Evolutionary conservation across 352 stramenopile genomes (phyloP).

Genomic region (Thraustotheca clavata): DNA sequence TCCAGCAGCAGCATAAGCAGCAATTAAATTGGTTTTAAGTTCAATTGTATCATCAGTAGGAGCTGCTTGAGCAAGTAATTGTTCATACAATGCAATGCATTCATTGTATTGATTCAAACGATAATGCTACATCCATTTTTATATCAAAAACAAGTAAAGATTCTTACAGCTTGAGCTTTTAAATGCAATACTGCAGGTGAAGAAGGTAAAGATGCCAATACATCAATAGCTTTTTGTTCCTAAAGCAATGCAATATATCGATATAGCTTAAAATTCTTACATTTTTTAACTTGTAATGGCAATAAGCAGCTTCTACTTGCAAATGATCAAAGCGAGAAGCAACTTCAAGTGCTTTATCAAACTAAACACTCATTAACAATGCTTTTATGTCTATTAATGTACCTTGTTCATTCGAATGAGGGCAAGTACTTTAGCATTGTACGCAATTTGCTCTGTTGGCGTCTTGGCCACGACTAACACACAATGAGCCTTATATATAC

Average conservation of each 20-base stretch:
- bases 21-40: conserved; percentile 68
- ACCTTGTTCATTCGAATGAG: conserved; percentile 78
- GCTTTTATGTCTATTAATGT: background rate
- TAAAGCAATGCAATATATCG: conserved; percentile 3
- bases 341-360: conserved; percentile 77
- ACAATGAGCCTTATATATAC: background rate
- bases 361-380: conserved; percentile 30
- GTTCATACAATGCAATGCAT: conserved; percentile 69
- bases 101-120: conserved; percentile 52
- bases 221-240: conserved; percentile 49
- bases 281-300: conserved; percentile 68
- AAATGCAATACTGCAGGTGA: conserved; percentile 49
- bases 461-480: conserved; percentile 54
- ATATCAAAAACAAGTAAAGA: background rate
- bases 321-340: conserved; percentile 61
- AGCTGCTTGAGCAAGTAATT: conserved; percentile 37
- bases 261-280: conserved; percentile 3
- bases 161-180: conserved; percentile 51
- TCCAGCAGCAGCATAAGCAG: conserved; percentile 55
- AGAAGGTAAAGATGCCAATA: conserved; percentile 31
- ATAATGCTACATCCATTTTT: conserved; percentile 35
- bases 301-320: conserved; percentile 61
- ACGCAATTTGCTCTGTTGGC: conserved; percentile 68
- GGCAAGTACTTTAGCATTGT: conserved; percentile 68
- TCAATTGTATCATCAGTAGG: conserved; percentile 57